A percentile compares a stretch with the other conserved stretches of the same genome.
phyloP scores from a whole-genome alignment of 108 stramenopile species.

The Cyclostephanos invisitatus region DNA sequence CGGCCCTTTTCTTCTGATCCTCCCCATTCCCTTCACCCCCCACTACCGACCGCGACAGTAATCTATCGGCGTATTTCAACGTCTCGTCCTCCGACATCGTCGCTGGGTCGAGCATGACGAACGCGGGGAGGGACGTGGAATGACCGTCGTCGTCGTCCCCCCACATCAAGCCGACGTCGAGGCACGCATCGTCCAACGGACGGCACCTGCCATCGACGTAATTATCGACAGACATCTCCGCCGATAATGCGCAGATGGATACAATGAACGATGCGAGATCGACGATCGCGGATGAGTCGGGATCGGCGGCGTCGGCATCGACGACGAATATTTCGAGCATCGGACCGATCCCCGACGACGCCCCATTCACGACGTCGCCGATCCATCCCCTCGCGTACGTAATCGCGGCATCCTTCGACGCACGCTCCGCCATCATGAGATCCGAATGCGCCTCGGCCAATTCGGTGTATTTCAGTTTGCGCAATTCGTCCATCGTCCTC shows the following conservation, averaged over 20 bases:
- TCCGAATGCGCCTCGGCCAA: slow-evolving; percentile 1
- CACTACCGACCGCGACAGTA: slow-evolving; percentile 19
- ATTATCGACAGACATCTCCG: slow-evolving; percentile 51
- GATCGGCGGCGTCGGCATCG: slow-evolving; percentile 18
- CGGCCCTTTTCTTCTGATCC: slow-evolving; percentile 2
- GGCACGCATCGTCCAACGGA: slow-evolving; percentile 61
- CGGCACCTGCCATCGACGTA: slow-evolving; percentile 43
- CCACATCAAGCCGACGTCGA: slow-evolving; percentile 63
- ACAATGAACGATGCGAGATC: slow-evolving; percentile 57
- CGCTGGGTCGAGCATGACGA: slow-evolving; percentile 9
- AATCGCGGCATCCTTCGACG: slow-evolving; percentile 7
- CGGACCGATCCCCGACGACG: not conserved
- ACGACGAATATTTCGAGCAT: slow-evolving; percentile 3
- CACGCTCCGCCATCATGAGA: slow-evolving; percentile 6
- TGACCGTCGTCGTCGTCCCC: slow-evolving; percentile 13
- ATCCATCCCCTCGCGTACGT: slow-evolving; percentile 6
- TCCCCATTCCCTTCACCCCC: slow-evolving; percentile 28
- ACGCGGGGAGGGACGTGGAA: slow-evolving; percentile 12
- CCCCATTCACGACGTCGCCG: not conserved
- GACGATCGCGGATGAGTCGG: not conserved
- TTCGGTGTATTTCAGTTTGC: slow-evolving; percentile 10
- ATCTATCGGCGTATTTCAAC: slow-evolving; percentile 20
- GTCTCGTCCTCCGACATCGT: slow-evolving; percentile 2
- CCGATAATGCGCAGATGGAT: slow-evolving; percentile 68
- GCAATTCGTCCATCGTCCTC: slow-evolving; percentile 23